These are phyloP conservation scores for Polyplosphaeria fusca DNA, from an alignment of 495 filamentous ascomycete species.

Conservation along the genomic window DNA sequence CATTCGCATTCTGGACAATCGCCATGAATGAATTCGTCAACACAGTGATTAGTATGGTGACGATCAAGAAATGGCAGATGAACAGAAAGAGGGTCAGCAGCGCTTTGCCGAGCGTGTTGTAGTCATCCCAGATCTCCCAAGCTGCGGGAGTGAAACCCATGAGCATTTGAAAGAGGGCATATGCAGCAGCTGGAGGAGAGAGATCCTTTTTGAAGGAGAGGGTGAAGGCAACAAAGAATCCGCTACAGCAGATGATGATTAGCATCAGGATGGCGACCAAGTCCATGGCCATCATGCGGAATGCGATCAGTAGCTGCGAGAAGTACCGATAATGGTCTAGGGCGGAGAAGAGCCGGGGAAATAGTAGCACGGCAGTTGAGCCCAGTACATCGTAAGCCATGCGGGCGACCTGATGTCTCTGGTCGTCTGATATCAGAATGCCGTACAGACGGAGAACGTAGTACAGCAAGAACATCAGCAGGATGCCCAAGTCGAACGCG, in stretches of 20 bases:
- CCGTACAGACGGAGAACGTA: slow-evolving; percentile 86
- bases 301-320: slow-evolving; percentile 87
- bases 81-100: slow-evolving; percentile 79
- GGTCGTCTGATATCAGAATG: slow-evolving; percentile 67
- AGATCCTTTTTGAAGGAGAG: slow-evolving; percentile 66
- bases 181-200: slow-evolving; percentile 67
- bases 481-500: slow-evolving; percentile 82
- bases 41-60: slow-evolving; percentile 89
- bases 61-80: slow-evolving; percentile 91
- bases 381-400: slow-evolving; percentile 90
- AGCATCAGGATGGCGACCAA: slow-evolving; percentile 77
- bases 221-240: slow-evolving; percentile 92
- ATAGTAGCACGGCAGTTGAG: slow-evolving; percentile 80
- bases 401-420: slow-evolving; percentile 61
- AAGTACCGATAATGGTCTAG: slow-evolving; percentile 94
- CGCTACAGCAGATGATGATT: slow-evolving; percentile 80
- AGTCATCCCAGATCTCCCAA: slow-evolving; percentile 70
- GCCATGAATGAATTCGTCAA: slow-evolving; percentile 92
- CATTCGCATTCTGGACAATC: slow-evolving; percentile 84
- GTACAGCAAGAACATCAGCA: slow-evolving; percentile 81
- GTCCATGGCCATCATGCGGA: slow-evolving; percentile 88
- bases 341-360: slow-evolving; percentile 85
- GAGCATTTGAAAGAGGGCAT: slow-evolving; percentile 84
- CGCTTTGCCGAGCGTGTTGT: slow-evolving; percentile 70
- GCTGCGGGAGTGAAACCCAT: slow-evolving; percentile 84